A percentile compares a stretch with the other conserved stretches of the same genome.
phyloP scores from a whole-genome alignment of 2,329 filamentous ascomycete genomes.

The Scedosporium boydii region DNA sequence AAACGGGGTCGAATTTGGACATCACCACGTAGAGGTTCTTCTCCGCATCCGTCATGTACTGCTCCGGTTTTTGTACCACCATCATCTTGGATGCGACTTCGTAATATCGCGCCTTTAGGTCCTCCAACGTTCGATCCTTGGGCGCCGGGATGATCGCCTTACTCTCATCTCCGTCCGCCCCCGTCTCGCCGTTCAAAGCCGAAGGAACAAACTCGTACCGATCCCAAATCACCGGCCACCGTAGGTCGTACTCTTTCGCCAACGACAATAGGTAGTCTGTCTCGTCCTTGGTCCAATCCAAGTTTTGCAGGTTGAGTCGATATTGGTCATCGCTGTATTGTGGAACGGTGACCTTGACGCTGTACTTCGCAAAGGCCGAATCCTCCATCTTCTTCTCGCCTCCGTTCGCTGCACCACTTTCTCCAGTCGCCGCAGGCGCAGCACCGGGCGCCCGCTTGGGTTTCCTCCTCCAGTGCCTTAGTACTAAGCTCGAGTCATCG shows the following conservation, averaged over 20 bases:
- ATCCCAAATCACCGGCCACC: slow-evolving; percentile 88
- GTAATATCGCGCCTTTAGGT: slow-evolving; percentile 88
- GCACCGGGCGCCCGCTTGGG: slow-evolving; percentile 29
- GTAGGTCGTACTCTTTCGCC: slow-evolving; percentile 69
- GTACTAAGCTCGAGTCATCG: slow-evolving; percentile 52
- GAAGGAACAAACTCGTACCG: slow-evolving; percentile 68
- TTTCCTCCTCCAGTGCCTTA: slow-evolving; percentile 75
- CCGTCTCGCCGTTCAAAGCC: slow-evolving; percentile 33
- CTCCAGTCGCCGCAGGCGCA: slow-evolving; percentile 17
- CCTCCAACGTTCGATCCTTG: slow-evolving; percentile 66
- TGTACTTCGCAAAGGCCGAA: slow-evolving; percentile 74
- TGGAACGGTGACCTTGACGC: slow-evolving; percentile 68
- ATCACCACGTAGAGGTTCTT: slow-evolving; percentile 77
- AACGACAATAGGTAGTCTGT: slow-evolving; percentile 81
- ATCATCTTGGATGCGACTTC: slow-evolving; percentile 75
- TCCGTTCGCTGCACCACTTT: slow-evolving; percentile 27
- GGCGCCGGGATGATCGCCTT: slow-evolving; percentile 45
- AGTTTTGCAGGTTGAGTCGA: slow-evolving; percentile 58
- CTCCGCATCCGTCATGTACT: slow-evolving; percentile 80
- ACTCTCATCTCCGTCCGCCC: slow-evolving; percentile 33
- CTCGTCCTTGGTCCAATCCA: slow-evolving; percentile 84
- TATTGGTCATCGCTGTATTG: slow-evolving; percentile 86
- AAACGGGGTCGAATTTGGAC: slow-evolving; percentile 71
- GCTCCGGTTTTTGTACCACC: slow-evolving; percentile 66
- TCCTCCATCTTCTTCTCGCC: slow-evolving; percentile 34